These are phyloP conservation scores for Fusarium dimerum DNA, from an alignment of 2,329 filamentous ascomycete genomes.

Conservation along the genomic window DNA sequence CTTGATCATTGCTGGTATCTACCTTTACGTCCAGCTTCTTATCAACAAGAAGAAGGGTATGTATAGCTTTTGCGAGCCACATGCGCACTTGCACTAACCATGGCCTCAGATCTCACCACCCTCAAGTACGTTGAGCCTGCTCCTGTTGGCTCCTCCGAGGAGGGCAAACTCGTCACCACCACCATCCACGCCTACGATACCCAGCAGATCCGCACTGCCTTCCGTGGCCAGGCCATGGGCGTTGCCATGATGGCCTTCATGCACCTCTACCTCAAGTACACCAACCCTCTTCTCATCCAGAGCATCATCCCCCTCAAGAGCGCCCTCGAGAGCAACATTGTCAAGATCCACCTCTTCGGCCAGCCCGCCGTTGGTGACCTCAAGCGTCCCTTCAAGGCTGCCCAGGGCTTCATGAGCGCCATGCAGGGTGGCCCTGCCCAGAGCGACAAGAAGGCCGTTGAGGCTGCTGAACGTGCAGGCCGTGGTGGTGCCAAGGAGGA, in stretches of 20 bases:
- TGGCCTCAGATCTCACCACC: conserved; percentile 78
- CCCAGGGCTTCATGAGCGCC: conserved; percentile 78
- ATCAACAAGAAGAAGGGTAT: conserved; percentile 98
- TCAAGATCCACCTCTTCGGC: conserved; percentile 93
- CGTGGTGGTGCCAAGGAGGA: conserved; percentile 73
- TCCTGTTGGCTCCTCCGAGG: conserved; percentile 88
- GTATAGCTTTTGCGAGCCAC: conserved; percentile 25
- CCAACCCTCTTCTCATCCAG: conserved; percentile 98
- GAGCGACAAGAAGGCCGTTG: conserved; percentile 89
- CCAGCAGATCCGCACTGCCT: conserved; percentile 77
- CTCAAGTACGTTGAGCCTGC: conserved; percentile 98
- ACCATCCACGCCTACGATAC: conserved; percentile 95
- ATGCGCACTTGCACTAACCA: conserved; percentile 9
- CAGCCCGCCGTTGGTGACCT: conserved; percentile 86
- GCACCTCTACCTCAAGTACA: conserved; percentile 99
- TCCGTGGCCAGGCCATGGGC: conserved; percentile 93
- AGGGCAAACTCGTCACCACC: conserved; percentile 94
- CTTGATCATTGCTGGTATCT: conserved; percentile 79
- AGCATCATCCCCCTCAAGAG: conserved; percentile 97
- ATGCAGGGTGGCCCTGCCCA: conserved; percentile 74
- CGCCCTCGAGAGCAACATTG: conserved; percentile 90
- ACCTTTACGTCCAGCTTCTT: conserved; percentile 79
- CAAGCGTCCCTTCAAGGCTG: conserved; percentile 92
- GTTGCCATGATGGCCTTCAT: conserved; percentile 98
- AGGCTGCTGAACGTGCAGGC: conserved; percentile 75